Evolutionary conservation across 2,329 filamentous ascomycete species (phyloP), one percentile per base, ranked within the genome.

Genomic region (Pseudopyricularia javanii): DNA sequence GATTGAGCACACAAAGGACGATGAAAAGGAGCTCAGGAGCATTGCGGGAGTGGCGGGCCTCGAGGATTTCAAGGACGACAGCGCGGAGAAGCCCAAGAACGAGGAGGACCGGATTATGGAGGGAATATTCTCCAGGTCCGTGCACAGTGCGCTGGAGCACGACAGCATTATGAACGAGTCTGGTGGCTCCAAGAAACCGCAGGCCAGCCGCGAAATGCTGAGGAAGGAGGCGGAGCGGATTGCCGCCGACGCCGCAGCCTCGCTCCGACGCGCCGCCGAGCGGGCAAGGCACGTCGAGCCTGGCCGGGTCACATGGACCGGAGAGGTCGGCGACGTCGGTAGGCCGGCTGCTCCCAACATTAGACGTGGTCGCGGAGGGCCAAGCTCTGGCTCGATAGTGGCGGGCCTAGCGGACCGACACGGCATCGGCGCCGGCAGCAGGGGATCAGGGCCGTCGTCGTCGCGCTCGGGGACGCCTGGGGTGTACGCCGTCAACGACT

Each of bases 271-370:
- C 55, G 83, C 89, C 9, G 83, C 80, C 43, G 80, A 91, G 62
- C 76, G 84, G 30, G 89, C 91, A 3, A 77, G 82, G 11, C 76
- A 74, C 8, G 74, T 91, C 1, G 88, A 88, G 0, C 83, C 89
- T 32, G 91, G 91, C 7, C 89, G 87, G 0, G 88, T 93, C 8
- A 96, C 91, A 1, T 97, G 91, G 91, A 97, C 91, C 0, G 91
- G 93, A 1, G 81, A 86, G 59, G 82, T 86, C 48, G 91, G 91
- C 9, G 78, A 85, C 50, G 83, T 82, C 4, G 91, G 91, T 1
- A 76, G 86, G 34, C 86, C 86, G 1, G 77, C 24, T 17, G 33
- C 24, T 12, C 70, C 24, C 26, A 72, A 64, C 54, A 64, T 59
- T 54, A 75, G 71, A 20, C 74, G 75, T 0, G 68, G 68, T 22